Evolutionary conservation across 2,329 filamentous ascomycete species (phyloP).

Genomic region (Botrytis byssoidea): DNA sequence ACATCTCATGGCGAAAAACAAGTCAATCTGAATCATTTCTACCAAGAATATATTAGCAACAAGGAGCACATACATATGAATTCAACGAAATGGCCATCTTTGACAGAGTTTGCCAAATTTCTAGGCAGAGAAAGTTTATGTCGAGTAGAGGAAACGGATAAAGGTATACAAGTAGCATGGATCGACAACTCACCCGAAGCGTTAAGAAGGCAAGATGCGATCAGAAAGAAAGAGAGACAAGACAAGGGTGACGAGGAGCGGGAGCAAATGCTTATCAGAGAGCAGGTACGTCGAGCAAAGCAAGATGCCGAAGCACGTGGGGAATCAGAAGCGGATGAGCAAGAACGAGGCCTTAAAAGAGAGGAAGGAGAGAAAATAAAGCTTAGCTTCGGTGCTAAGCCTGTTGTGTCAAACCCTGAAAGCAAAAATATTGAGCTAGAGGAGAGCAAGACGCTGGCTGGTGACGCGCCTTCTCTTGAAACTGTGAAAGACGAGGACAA

Average conservation of each 20-base stretch:
- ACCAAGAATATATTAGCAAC: slow-evolving; percentile 87
- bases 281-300: slow-evolving; percentile 78
- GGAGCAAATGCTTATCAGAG: slow-evolving; percentile 77
- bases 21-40: slow-evolving; percentile 88
- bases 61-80: slow-evolving; percentile 94
- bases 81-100: slow-evolving; percentile 79
- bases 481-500: background rate
- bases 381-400: slow-evolving; percentile 58
- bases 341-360: slow-evolving; percentile 53
- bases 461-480: background rate
- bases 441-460: background rate
- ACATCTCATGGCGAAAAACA: slow-evolving; percentile 90
- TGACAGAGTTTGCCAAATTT: slow-evolving; percentile 88
- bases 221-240: slow-evolving; percentile 78
- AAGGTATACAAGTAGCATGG: slow-evolving; percentile 85
- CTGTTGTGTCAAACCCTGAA: slow-evolving; percentile 26
- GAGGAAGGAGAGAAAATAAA: slow-evolving; percentile 75
- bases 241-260: slow-evolving; percentile 89
- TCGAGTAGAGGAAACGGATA: slow-evolving; percentile 83
- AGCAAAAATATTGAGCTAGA: slow-evolving; percentile 16
- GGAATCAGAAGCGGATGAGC: slow-evolving; percentile 44
- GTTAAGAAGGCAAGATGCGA: slow-evolving; percentile 73
- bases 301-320: slow-evolving; percentile 52
- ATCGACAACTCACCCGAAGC: slow-evolving; percentile 90
- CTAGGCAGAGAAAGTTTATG: slow-evolving; percentile 85